These are phyloP conservation scores for Holtermannia corniformis DNA, from an alignment of 768 basidiomycete species.

Conservation along the genomic window DNA sequence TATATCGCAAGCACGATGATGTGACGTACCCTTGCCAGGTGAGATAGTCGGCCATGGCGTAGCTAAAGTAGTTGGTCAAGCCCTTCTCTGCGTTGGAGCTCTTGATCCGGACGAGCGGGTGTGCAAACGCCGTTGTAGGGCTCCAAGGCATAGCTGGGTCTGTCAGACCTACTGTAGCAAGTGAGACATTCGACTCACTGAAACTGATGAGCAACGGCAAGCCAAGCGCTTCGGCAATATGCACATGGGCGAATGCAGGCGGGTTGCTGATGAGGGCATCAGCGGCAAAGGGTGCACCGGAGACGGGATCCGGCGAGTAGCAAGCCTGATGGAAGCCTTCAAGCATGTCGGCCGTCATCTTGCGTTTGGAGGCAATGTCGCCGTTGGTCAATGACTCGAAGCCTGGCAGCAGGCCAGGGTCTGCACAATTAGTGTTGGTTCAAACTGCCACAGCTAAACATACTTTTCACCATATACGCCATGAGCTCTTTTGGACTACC, in stretches of 20 bases:
- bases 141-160: slow-evolving; percentile 59
- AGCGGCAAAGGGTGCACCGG: slow-evolving; percentile 49
- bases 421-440: slow-evolving; percentile 35
- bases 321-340: slow-evolving; percentile 54
- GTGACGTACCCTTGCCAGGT: slow-evolving; percentile 1
- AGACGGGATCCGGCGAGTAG: slow-evolving; percentile 46
- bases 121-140: slow-evolving; percentile 51
- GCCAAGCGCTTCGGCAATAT: slow-evolving; percentile 57
- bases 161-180: slow-evolving; percentile 1
- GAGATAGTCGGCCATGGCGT: slow-evolving; percentile 48
- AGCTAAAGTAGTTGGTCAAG: slow-evolving; percentile 54
- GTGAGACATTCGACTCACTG: slow-evolving; percentile 36
- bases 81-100: slow-evolving; percentile 50
- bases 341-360: slow-evolving; percentile 56
- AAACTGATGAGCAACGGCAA: slow-evolving; percentile 53
- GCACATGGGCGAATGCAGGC: slow-evolving; percentile 57
- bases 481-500: slow-evolving; percentile 58
- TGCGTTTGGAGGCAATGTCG: slow-evolving; percentile 53
- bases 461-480: slow-evolving; percentile 66
- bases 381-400: slow-evolving; percentile 53
- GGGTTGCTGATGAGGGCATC: slow-evolving; percentile 63
- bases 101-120: slow-evolving; percentile 56
- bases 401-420: slow-evolving; percentile 58
- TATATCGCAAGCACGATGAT: background rate
- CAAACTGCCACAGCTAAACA: slow-evolving; percentile 13